Conservation (phyloP, 257 asterid species). For the Fraxinus pennsylvanica region DNA sequence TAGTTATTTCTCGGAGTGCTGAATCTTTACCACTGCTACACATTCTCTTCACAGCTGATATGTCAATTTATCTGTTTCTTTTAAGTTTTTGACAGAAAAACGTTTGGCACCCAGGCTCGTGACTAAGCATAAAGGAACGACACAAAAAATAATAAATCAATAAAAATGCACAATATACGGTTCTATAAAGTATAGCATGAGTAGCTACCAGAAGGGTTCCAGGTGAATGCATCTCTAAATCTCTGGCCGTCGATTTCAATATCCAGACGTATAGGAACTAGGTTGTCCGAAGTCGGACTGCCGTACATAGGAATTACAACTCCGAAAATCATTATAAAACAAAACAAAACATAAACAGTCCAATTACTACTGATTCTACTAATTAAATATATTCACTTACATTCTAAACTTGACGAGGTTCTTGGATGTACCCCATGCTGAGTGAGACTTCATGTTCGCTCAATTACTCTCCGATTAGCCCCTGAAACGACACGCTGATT, state of each 20-base stretch:
- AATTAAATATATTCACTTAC: slow-evolving; percentile 40
- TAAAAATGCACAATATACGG: not conserved
- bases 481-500: not conserved
- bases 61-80: not conserved
- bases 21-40: not conserved
- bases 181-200: not conserved
- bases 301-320: slow-evolving; percentile 8
- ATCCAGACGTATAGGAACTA: slow-evolving; percentile 86
- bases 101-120: not conserved
- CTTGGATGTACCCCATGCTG: slow-evolving; percentile 70
- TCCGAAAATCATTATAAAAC: slow-evolving; percentile 1
- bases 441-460: slow-evolving; percentile 58
- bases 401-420: slow-evolving; percentile 83
- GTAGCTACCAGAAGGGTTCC: slow-evolving; percentile 84
- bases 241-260: slow-evolving; percentile 89
- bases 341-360: not conserved
- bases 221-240: slow-evolving; percentile 76
- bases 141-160: not conserved
- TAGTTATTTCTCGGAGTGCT: not conserved
- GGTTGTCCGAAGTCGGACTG: slow-evolving; percentile 92
- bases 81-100: not conserved
- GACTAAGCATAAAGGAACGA: not conserved
- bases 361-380: not conserved
- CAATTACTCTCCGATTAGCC: not conserved
- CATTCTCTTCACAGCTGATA: not conserved